Percentiles rank a stretch among this genome's conserved stretches.
phyloP scores from a whole-genome alignment of 2,329 filamentous ascomycete genomes.

The Hymenotorrendiella dingleyae region DNA sequence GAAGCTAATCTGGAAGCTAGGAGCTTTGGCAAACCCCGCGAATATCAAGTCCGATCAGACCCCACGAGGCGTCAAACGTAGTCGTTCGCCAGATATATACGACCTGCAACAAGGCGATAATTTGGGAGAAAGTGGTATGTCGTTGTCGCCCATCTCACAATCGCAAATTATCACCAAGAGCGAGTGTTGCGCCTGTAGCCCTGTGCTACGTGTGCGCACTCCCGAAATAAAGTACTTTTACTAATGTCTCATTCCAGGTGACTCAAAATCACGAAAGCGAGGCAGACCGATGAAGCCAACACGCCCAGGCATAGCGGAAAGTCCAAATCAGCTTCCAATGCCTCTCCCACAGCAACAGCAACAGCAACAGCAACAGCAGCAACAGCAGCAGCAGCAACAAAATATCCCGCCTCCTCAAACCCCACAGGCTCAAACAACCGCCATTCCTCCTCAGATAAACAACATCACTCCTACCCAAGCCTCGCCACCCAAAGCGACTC shows the following conservation, averaged over 20 bases:
- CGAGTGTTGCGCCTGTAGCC: conserved; percentile 18
- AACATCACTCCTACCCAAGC: conserved; percentile 40
- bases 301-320: conserved; percentile 47
- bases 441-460: conserved; percentile 26
- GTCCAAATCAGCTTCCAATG: conserved; percentile 47
- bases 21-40: conserved; percentile 30
- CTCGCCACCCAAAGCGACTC: conserved; percentile 70
- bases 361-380: conserved; percentile 47
- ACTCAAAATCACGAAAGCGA: conserved; percentile 35
- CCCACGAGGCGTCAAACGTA: conserved; percentile 71
- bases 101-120: conserved; percentile 47
- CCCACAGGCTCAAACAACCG: conserved; percentile 39
- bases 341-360: conserved; percentile 34
- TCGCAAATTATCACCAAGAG: conserved; percentile 6
- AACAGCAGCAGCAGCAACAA: no score
- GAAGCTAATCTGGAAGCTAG: conserved; percentile 21
- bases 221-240: conserved; percentile 11
- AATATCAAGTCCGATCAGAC: conserved; percentile 46
- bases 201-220: conserved; percentile 24
- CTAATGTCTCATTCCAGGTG: conserved; percentile 33
- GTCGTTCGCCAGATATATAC: conserved; percentile 61
- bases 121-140: conserved; percentile 71
- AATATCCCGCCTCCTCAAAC: conserved; percentile 42
- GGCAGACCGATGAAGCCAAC: conserved; percentile 30
- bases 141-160: conserved; percentile 21